A percentile compares a stretch with the other conserved stretches of the same genome.
Evolutionary conservation across 2,329 filamentous ascomycete species (phyloP).

Genomic region (Aspergillus clavatus): DNA sequence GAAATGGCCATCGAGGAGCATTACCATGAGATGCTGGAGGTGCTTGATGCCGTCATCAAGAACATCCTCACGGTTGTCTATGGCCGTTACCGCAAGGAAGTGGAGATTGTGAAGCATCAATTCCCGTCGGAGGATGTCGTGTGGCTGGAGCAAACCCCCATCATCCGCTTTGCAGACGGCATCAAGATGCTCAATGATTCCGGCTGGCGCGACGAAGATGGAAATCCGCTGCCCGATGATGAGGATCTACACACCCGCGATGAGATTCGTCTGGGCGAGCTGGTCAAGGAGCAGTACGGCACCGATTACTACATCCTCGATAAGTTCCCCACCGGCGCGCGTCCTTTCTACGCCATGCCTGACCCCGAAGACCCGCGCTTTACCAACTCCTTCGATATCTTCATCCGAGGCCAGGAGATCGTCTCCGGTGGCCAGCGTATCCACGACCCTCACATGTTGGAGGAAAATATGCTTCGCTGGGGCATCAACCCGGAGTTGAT

Average conservation of each 20-base stretch:
- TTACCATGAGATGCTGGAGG: constrained; percentile 79
- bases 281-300: constrained; percentile 79
- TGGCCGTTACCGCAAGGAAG: constrained; percentile 62
- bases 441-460: constrained; percentile 69
- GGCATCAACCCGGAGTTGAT: constrained; percentile 77
- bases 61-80: constrained; percentile 70
- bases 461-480: constrained; percentile 67
- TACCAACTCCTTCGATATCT: constrained; percentile 94
- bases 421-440: constrained; percentile 91
- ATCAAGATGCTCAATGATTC: constrained; percentile 75
- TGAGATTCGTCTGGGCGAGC: constrained; percentile 76
- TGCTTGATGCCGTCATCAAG: constrained; percentile 78
- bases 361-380: constrained; percentile 66
- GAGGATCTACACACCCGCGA: constrained; percentile 82
- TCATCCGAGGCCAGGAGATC: constrained; percentile 88
- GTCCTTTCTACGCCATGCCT: constrained; percentile 89
- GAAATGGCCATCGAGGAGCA: constrained; percentile 88
- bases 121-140: constrained; percentile 84
- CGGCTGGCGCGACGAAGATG: constrained; percentile 72
- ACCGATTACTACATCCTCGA: constrained; percentile 94
- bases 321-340: constrained; percentile 79
- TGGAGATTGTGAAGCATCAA: constrained; percentile 73
- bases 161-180: constrained; percentile 74
- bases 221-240: constrained; percentile 62
- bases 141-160: constrained; percentile 78